Evolutionary conservation across 2,329 filamentous ascomycete genomes (phyloP), one percentile per base, ranked within the genome.

Genomic region (Zymoseptoria tritici): DNA sequence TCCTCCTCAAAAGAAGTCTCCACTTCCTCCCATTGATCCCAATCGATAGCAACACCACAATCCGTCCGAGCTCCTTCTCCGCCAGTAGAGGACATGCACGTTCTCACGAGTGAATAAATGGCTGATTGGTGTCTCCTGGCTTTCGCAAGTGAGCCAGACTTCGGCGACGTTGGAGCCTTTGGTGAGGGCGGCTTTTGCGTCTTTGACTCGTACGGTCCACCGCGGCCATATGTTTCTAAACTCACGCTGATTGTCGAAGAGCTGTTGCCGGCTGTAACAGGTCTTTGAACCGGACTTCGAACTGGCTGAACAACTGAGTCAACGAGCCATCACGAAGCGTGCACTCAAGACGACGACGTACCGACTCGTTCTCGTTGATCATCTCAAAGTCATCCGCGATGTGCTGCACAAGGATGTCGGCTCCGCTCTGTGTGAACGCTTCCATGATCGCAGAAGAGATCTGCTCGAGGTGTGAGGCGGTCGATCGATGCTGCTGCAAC

Each of bases 21-120:
- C 60, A 3, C 57, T 53, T 21, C 59, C 60, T 55, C 62, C 51
- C 11, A 60, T 58, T 9, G 53, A 50, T 5, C 19, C 24, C 19
- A 62, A 60, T 54, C 58, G 57, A 22, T 64, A 64, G 52, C 60
- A 64, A n/a, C 58, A 20, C 62, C 62, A 62, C 6, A 53, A 20
- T 2, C 60, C 62, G 31, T 62, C 57, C 0, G 36, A 49, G 2
- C 31, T 54, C 4, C 56, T 50, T 19, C 55, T 56, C 19, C 62
- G 51, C 62, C 60, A 60, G 29, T 62, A 49, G 50, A 62, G 42
- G n/a, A 64, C 55, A 52, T 58, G 61, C 26, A 64, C 60, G 42
- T 57, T 62, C 26, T 64, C 62, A 5, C 62, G 62, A 50, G 59
- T 62, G 53, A 62, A 64, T 4, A 29, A 53, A 3, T 53, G 26